phyloP scores from a whole-genome alignment of 371 early-diverging fungal genomes.

The Apophysomyces trapeziformis region DNA sequence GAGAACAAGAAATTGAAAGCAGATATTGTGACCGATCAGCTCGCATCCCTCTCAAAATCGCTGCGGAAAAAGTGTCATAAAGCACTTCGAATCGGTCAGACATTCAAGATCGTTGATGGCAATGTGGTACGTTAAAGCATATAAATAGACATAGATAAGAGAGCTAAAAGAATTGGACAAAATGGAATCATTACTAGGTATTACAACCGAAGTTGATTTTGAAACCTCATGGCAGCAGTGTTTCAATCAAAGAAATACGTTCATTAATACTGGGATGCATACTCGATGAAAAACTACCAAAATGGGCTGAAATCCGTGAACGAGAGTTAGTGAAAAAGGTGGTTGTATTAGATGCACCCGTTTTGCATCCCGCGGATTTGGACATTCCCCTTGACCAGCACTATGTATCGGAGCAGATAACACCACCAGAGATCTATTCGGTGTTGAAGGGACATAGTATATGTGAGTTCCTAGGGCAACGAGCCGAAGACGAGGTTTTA shows the following conservation, averaged over 20 bases:
- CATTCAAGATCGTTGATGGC: neutral
- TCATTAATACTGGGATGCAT: neutral
- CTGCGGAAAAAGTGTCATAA: neutral
- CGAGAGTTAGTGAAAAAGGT: conserved; percentile 20
- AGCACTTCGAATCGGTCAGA: neutral
- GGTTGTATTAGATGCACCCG: conserved; percentile 30
- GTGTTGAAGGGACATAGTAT: conserved; percentile 9
- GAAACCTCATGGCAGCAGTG: neutral
- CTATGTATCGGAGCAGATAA: conserved; percentile 13
- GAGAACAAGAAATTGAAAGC: neutral
- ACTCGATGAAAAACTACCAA: neutral
- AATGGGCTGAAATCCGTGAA: conserved; percentile 14
- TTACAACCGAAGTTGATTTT: neutral
- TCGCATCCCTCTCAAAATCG: neutral
- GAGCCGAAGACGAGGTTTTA: neutral
- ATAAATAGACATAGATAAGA: neutral
- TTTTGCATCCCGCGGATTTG: conserved; percentile 29
- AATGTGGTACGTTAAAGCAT: neutral
- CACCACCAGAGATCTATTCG: conserved; percentile 24
- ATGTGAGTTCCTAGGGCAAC: neutral
- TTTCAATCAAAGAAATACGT: neutral
- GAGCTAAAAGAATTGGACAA: neutral
- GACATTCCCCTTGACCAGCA: conserved; percentile 21
- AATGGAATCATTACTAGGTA: neutral
- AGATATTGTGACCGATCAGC: neutral